Evolutionary conservation across 257 asterid genomes (phyloP).

Genomic region (Eucommia ulmoides): DNA sequence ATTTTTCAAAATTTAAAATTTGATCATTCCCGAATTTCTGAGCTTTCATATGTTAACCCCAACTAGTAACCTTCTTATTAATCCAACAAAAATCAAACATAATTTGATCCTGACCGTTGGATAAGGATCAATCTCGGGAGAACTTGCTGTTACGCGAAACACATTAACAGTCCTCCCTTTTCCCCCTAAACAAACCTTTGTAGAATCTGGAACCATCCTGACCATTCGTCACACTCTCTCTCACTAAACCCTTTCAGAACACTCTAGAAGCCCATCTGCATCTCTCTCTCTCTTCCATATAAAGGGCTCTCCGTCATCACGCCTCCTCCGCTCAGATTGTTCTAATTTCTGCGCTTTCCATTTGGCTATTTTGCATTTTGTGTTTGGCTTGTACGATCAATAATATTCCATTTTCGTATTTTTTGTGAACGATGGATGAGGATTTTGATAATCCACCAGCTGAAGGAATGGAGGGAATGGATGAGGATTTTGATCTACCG

Average conservation of each 20-base stretch:
- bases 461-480: slow-evolving; percentile 25
- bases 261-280: not conserved
- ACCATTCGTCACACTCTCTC: not conserved
- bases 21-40: too few relatives aligned
- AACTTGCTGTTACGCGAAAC: too few relatives aligned
- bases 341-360: not conserved
- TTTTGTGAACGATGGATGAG: slow-evolving; percentile 14
- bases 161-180: too few relatives aligned
- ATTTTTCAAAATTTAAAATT: too few relatives aligned
- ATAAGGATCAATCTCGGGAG: too few relatives aligned
- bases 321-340: not conserved
- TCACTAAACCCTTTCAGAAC: not conserved
- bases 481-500: slow-evolving; percentile 31
- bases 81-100: too few relatives aligned
- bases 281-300: not conserved
- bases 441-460: slow-evolving; percentile 34
- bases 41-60: too few relatives aligned
- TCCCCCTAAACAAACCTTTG: too few relatives aligned
- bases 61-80: too few relatives aligned
- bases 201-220: not conserved
- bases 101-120: too few relatives aligned
- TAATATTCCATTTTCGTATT: not conserved
- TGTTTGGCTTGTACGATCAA: too few relatives aligned
- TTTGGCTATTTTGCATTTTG: too few relatives aligned
- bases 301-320: not conserved